These are phyloP conservation scores for Anacardium occidentale DNA, from an alignment of 345 rosid species.

Conservation along the genomic window DNA sequence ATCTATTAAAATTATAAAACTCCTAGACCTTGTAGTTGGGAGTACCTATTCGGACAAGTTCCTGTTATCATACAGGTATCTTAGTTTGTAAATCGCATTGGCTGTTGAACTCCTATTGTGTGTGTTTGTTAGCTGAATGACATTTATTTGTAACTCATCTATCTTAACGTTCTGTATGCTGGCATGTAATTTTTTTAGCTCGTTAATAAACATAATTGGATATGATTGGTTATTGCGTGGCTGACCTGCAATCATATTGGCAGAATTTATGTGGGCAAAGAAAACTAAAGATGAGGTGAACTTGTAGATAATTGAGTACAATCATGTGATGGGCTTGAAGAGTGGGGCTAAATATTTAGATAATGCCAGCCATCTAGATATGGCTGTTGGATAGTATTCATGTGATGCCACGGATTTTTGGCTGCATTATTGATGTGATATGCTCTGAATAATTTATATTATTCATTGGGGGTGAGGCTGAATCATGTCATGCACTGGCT, in stretches of 20 bases:
- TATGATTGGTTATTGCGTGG: not conserved
- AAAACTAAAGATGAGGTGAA: not conserved
- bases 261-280: not conserved
- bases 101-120: slow-evolving; percentile 17
- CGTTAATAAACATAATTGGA: not conserved
- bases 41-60: slow-evolving; percentile 23
- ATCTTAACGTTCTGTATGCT: slow-evolving; percentile 13
- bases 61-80: slow-evolving; percentile 27
- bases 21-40: slow-evolving; percentile 27
- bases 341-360: slow-evolving; percentile 17
- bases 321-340: not conserved
- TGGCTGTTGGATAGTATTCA: slow-evolving; percentile 33
- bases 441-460: slow-evolving; percentile 8
- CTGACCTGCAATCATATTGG: not conserved
- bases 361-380: slow-evolving; percentile 30
- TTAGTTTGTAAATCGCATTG: slow-evolving; percentile 46
- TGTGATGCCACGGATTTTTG: slow-evolving; percentile 23
- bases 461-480: not conserved
- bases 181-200: not conserved
- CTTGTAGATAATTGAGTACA: not conserved
- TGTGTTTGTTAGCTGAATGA: slow-evolving; percentile 29
- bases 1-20: slow-evolving; percentile 21
- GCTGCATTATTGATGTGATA: slow-evolving; percentile 29
- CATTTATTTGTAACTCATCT: slow-evolving; percentile 17
- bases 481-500: not conserved